Conservation (phyloP, 495 filamentous ascomycete species). For the Penicillium nucicola region DNA sequence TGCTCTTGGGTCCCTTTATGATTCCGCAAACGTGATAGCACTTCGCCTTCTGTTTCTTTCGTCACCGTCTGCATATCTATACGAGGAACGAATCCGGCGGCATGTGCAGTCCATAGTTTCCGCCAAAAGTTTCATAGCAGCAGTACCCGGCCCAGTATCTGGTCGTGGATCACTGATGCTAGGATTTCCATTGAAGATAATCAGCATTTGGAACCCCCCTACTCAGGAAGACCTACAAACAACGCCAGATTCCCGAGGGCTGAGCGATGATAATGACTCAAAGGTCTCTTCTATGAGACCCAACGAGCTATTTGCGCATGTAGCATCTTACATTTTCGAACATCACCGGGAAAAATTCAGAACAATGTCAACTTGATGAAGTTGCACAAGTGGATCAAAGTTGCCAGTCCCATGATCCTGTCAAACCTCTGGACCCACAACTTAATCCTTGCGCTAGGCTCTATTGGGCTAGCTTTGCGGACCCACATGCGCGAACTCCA, state of each 20-base stretch:
- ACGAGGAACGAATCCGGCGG: constrained; percentile 10
- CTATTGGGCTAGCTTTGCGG: constrained; percentile 6
- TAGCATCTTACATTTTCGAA: constrained; percentile 2
- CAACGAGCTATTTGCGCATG: constrained; percentile 5
- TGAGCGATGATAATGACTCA: background rate
- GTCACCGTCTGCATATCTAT: background rate
- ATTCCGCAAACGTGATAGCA: constrained; percentile 8
- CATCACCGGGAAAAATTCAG: background rate
- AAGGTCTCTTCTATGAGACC: background rate
- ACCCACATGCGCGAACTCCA: background rate
- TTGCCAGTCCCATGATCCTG: too few species aligned
- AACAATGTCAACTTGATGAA: too few species aligned
- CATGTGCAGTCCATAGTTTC: constrained; percentile 6
- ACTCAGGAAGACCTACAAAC: background rate
- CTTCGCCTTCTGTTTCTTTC: constrained; percentile 3
- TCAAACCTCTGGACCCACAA: too few species aligned
- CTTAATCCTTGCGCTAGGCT: background rate
- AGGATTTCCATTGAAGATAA: constrained; percentile 5
- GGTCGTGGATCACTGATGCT: constrained; percentile 11
- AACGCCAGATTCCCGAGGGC: too few species aligned
- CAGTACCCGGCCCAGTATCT: constrained; percentile 5
- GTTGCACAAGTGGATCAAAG: too few species aligned
- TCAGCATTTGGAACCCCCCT: constrained; percentile 5
- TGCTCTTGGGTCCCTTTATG: constrained; percentile 6
- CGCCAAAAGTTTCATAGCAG: constrained; percentile 3